Percentiles rank a stretch among this genome's conserved stretches.
Evolutionary conservation across 495 filamentous ascomycete species (phyloP).

Genomic region (Melanomma pulvis-pyrius): DNA sequence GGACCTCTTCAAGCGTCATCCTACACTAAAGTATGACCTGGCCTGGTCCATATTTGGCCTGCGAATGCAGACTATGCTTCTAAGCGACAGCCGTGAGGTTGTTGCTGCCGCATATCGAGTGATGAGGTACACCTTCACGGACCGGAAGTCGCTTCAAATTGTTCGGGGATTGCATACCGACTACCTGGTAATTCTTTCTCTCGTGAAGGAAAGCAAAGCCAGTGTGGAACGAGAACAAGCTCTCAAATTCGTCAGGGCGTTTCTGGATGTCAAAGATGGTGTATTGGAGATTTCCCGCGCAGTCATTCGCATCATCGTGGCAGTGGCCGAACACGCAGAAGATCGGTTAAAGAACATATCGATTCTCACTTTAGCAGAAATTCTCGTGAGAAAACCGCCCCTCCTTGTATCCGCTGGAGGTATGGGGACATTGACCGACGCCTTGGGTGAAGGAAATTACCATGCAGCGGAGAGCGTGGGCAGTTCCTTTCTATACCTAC

Average conservation of each 20-base stretch:
- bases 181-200: slow-evolving; percentile 84
- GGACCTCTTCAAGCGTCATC: slow-evolving; percentile 88
- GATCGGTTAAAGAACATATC: slow-evolving; percentile 88
- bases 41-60: slow-evolving; percentile 93
- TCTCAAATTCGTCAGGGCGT: slow-evolving; percentile 92
- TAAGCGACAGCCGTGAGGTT: slow-evolving; percentile 93
- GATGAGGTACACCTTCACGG: slow-evolving; percentile 91
- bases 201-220: slow-evolving; percentile 92
- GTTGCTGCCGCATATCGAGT: slow-evolving; percentile 93
- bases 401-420: slow-evolving; percentile 80
- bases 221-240: slow-evolving; percentile 97
- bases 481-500: slow-evolving; percentile 79
- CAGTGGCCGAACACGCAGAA: slow-evolving; percentile 84
- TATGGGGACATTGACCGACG: slow-evolving; percentile 77
- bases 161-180: slow-evolving; percentile 89
- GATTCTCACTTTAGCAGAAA: slow-evolving; percentile 88
- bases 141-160: slow-evolving; percentile 81
- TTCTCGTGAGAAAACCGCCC: slow-evolving; percentile 80
- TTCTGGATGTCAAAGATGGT: slow-evolving; percentile 93
- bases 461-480: slow-evolving; percentile 85
- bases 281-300: slow-evolving; percentile 84
- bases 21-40: slow-evolving; percentile 91
- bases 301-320: slow-evolving; percentile 82
- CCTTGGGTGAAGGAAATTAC: slow-evolving; percentile 86
- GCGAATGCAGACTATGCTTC: slow-evolving; percentile 89